Evolutionary conservation across 805 yeast species (phyloP).

Genomic region (Metschnikowia amazonensis): DNA sequence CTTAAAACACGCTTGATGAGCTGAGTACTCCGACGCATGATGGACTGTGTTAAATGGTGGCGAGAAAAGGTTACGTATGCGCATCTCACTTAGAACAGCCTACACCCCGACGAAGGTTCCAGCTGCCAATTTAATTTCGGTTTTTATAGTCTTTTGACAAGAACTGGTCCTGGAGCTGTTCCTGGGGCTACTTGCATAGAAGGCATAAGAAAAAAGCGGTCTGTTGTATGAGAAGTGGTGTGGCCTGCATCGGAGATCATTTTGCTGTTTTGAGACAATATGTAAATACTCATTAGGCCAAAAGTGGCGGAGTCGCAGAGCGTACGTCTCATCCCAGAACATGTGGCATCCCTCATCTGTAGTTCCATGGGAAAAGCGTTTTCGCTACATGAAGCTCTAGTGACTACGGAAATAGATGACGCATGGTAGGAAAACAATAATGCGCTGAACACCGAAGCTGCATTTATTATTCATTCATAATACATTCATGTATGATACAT

Average conservation of each 20-base stretch:
- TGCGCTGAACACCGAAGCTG: background rate
- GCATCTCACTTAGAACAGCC: background rate
- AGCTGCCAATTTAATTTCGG: no score
- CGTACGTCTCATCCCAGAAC: background rate
- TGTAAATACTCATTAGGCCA: slow-evolving; percentile 5
- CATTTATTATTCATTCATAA: no score
- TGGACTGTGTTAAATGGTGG: background rate
- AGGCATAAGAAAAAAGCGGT: background rate
- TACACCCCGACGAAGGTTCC: no score
- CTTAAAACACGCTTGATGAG: background rate
- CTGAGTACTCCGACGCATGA: background rate
- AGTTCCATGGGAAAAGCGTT: background rate
- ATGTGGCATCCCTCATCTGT: background rate
- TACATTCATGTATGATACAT: no score
- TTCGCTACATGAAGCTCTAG: background rate
- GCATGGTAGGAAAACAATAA: no score
- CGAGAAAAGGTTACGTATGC: background rate
- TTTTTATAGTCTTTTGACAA: no score
- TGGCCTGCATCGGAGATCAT: slow-evolving; percentile 2
- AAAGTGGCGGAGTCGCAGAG: slow-evolving; percentile 5
- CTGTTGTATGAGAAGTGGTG: background rate
- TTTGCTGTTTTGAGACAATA: background rate
- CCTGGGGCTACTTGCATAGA: background rate
- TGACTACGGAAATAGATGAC: no score
- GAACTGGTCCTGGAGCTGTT: background rate